These are phyloP conservation scores for Trematosphaeria pertusa DNA, from an alignment of 2,329 filamentous ascomycete genomes.

Conservation along the genomic window DNA sequence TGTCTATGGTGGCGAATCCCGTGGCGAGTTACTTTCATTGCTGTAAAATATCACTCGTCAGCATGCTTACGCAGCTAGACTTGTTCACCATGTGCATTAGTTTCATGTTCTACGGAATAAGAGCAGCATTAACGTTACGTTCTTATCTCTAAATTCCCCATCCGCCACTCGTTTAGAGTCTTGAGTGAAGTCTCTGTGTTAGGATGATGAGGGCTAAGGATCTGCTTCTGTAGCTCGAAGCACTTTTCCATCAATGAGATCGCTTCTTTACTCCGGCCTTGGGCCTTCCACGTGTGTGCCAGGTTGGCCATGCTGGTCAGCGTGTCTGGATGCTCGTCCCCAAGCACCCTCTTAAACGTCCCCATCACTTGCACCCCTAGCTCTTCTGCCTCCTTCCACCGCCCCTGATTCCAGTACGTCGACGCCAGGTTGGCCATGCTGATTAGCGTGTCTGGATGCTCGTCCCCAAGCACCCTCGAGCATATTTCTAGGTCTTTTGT, in stretches of 20 bases:
- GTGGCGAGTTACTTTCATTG: too few species aligned
- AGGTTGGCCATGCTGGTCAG: slow-evolving; percentile 5
- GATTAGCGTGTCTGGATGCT: background rate
- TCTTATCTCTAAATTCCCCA: too few species aligned
- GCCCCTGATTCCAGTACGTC: background rate
- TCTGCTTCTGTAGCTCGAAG: slow-evolving; percentile 4
- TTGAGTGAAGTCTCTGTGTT: slow-evolving; percentile 6
- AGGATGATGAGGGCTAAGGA: slow-evolving; percentile 6
- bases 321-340: background rate
- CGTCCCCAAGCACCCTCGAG: background rate
- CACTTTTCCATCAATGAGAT: slow-evolving; percentile 5
- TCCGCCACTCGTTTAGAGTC: slow-evolving; percentile 1
- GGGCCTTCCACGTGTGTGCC: slow-evolving; percentile 44
- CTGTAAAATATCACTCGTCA: too few species aligned
- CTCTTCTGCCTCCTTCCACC: background rate
- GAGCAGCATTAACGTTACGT: too few species aligned
- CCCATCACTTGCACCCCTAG: background rate
- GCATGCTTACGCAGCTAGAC: too few species aligned
- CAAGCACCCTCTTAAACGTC: background rate
- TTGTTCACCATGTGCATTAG: too few species aligned
- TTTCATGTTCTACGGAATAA: too few species aligned
- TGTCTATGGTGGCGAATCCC: too few species aligned
- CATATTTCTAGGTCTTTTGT: background rate
- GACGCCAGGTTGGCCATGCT: background rate
- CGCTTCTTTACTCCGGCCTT: slow-evolving; percentile 21